Evolutionary conservation across 345 rosid species (phyloP), one percentile per base, ranked within the genome.

Genomic region (Ceriops tagal): DNA sequence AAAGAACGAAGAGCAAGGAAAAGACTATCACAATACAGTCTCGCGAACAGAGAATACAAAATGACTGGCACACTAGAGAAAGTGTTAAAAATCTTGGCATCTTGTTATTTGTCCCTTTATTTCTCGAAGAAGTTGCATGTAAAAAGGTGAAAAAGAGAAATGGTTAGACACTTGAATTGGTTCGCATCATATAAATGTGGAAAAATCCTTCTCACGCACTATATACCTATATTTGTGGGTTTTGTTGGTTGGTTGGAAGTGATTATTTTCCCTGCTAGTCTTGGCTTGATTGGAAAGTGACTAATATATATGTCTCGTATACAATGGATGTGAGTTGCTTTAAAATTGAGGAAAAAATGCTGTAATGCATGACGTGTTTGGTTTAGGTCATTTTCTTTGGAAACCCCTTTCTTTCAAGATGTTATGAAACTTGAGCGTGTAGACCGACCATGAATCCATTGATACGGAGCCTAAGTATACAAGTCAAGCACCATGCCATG

Each of bases 311-410:
- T 28, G n/a, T 65, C 2, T 19, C 5, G 1, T 9, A 35, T 5
- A 20, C 21, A 5, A 5, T n/a, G 4, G 16, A 63, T n/a, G 34
- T 37, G 21, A 43, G 75, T 75, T 75, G 65, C 66, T 75, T 66
- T 69, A 75, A 43, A 15, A 58, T 66, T 58, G 58, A 53, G 68
- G n/a, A 0, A 43, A 13, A 43, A 43, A 47, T 27, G 69, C 43
- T 26, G 28, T 28, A 20, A 65, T 62, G 47, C 66, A 56, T 49
- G 76, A 5, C 64, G 59, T 72, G 81, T 77, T 77, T 69, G 86
- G 83, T 77, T 72, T 28, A 22, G 65, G 86, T 77, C 83, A 72
- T 77, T 79, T 77, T 82, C 81, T 43, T 5, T 13, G 52, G 28
- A 30, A 69, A 61, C 10, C 19, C 26, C 52, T 0, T 47, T 26